These are phyloP conservation scores for Penicillium rolfsii DNA, from an alignment of 2,329 filamentous ascomycete genomes.

Conservation along the genomic window DNA sequence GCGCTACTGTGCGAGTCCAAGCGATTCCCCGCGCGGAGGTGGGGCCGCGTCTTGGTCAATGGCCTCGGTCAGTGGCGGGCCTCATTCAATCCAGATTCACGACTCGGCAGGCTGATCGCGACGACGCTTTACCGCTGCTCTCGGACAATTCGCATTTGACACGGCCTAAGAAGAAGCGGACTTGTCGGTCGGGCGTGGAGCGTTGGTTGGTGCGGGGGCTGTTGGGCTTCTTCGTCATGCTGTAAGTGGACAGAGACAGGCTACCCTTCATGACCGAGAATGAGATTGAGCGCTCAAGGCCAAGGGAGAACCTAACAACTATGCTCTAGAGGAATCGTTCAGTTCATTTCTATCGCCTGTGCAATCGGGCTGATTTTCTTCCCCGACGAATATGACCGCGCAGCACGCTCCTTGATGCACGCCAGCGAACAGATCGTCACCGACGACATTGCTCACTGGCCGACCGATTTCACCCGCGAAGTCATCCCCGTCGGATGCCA, in stretches of 20 bases:
- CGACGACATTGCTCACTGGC: conserved; percentile 46
- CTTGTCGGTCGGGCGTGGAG: conserved; percentile 19
- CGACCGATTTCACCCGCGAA: conserved; percentile 55
- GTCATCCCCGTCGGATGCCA: conserved; percentile 57
- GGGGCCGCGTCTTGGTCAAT: conserved; percentile 21
- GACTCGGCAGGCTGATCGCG: conserved; percentile 1
- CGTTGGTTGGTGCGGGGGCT: conserved; percentile 27
- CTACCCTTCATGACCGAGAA: neutral
- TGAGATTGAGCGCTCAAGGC: neutral
- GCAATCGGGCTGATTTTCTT: conserved; percentile 47
- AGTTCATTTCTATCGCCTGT: conserved; percentile 45
- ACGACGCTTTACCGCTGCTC: conserved; percentile 16
- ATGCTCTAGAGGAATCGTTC: conserved; percentile 43
- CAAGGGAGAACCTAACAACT: conserved; percentile 3
- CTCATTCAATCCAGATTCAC: conserved; percentile 17
- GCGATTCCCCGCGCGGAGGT: conserved; percentile 13
- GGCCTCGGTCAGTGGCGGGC: conserved; percentile 19
- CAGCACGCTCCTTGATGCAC: conserved; percentile 46
- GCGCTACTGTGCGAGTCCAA: conserved; percentile 3
- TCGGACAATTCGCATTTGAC: conserved; percentile 9
- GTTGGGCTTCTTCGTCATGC: conserved; percentile 37
- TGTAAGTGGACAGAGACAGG: conserved; percentile 29
- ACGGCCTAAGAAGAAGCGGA: conserved; percentile 19
- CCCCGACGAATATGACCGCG: conserved; percentile 46
- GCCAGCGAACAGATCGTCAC: conserved; percentile 40